These are phyloP conservation scores for Brasenia schreberi DNA, from an alignment of 164 flowering plant species.

Conservation along the genomic window DNA sequence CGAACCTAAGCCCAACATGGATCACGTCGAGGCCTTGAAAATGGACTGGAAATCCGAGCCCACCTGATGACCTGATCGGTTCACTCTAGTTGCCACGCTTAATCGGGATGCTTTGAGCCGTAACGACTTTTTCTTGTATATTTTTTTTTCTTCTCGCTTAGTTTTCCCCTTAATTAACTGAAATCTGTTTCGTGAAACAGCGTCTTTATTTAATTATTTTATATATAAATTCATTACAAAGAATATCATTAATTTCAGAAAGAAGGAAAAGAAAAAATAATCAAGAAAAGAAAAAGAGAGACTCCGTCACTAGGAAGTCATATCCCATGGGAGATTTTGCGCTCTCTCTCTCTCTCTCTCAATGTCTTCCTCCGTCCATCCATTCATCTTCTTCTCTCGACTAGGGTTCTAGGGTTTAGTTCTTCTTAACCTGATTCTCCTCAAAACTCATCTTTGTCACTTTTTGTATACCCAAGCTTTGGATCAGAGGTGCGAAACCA, in stretches of 20 bases:
- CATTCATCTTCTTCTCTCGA: background rate
- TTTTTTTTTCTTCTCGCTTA: no score
- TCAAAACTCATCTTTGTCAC: background rate
- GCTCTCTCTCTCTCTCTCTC: background rate
- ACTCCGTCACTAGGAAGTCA: background rate
- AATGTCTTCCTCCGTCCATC: background rate
- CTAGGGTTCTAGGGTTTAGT: background rate
- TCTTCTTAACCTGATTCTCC: background rate
- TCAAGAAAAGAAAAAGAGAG: background rate
- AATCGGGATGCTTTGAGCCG: no score
- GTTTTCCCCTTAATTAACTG: no score
- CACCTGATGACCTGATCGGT: no score
- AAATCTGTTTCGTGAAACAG: no score
- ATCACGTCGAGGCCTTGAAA: no score
- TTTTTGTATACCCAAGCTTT: background rate
- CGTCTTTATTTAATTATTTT: no score
- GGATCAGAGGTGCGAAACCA: background rate
- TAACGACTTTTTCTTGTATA: no score
- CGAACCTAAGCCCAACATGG: no score
- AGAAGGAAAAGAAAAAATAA: background rate
- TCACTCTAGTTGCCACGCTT: no score
- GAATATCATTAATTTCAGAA: background rate
- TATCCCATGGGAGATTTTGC: background rate
- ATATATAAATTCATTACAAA: no score
- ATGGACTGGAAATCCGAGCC: no score